Percentiles rank a stretch among this genome's conserved stretches.
phyloP scores from a whole-genome alignment of 2,329 filamentous ascomycete genomes.

The Sarocladiaceae sp. region DNA sequence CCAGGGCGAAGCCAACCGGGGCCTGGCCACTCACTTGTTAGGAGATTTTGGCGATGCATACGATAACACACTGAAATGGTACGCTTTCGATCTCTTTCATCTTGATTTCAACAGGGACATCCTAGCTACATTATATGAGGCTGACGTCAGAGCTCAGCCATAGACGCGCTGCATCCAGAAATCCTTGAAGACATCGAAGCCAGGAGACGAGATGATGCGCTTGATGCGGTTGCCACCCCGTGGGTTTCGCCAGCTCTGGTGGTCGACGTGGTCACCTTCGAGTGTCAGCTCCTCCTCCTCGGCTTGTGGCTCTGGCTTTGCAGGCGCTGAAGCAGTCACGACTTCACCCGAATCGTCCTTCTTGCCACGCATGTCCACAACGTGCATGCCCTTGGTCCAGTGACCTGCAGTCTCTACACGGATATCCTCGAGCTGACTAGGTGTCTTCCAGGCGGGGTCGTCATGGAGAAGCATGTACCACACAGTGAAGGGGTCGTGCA shows the following conservation, averaged over 20 bases:
- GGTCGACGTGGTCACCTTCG: constrained; percentile 64
- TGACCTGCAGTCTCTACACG: constrained; percentile 86
- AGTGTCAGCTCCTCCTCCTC: constrained; percentile 33
- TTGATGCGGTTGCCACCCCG: constrained; percentile 75
- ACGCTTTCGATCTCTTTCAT: background rate
- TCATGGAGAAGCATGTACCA: constrained; percentile 70
- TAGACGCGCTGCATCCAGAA: constrained; percentile 65
- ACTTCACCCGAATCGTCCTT: constrained; percentile 48
- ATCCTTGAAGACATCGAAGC: constrained; percentile 60
- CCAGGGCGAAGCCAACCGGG: background rate
- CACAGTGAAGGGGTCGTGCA: constrained; percentile 75
- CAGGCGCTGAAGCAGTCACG: constrained; percentile 29
- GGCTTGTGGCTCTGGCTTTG: constrained; percentile 31
- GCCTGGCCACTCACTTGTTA: background rate
- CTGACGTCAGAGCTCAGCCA: constrained; percentile 24
- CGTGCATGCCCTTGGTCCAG: constrained; percentile 91
- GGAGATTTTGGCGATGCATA: background rate
- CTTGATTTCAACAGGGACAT: background rate
- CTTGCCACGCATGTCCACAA: constrained; percentile 66
- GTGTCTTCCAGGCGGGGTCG: constrained; percentile 53
- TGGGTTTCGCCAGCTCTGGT: constrained; percentile 68
- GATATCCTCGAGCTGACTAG: constrained; percentile 69
- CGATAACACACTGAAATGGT: background rate
- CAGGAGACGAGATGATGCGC: constrained; percentile 68
- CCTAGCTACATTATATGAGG: constrained; percentile 3